Evolutionary conservation across 768 basidiomycete genomes (phyloP).

Genomic region (Tulasnella calospora): DNA sequence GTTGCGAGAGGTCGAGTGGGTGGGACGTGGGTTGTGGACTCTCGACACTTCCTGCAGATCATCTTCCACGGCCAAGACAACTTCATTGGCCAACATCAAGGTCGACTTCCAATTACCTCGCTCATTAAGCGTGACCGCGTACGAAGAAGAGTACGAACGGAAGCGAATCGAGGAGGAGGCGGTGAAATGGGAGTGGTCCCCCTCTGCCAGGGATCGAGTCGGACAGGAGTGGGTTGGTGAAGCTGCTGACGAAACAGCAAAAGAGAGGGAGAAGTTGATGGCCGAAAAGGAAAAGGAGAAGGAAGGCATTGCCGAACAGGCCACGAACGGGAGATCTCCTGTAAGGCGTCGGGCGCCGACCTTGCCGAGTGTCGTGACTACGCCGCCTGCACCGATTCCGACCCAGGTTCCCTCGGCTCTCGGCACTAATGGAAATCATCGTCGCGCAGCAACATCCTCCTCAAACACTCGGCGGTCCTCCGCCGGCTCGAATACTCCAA

Average conservation of each 20-base stretch:
- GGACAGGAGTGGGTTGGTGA: conserved; percentile 37
- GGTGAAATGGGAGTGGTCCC: conserved; percentile 29
- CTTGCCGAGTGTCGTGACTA: neutral
- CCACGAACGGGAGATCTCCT: conserved; percentile 7
- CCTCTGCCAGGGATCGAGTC: conserved; percentile 32
- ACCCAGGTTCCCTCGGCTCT: neutral
- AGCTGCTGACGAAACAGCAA: conserved; percentile 31
- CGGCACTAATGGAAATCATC: neutral
- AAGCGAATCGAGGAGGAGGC: conserved; percentile 26
- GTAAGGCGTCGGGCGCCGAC: neutral
- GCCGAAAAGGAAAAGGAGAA: conserved; percentile 34
- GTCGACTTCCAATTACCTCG: conserved; percentile 36
- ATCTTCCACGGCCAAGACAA: conserved; percentile 29
- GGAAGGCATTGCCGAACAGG: conserved; percentile 12
- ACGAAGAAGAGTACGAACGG: conserved; percentile 31
- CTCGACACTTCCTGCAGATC: conserved; percentile 34
- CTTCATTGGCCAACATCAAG: conserved; percentile 36
- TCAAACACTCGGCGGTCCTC: neutral
- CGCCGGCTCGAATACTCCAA: neutral
- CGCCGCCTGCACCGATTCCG: neutral
- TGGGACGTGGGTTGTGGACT: conserved; percentile 38
- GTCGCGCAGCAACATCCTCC: neutral
- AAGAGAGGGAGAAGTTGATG: conserved; percentile 15
- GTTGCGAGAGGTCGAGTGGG: conserved; percentile 39
- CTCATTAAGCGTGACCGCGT: neutral